Base-by-base conservation (phyloP, 805 yeast genomes). In the Starmerella lactis-condensi region DNA sequence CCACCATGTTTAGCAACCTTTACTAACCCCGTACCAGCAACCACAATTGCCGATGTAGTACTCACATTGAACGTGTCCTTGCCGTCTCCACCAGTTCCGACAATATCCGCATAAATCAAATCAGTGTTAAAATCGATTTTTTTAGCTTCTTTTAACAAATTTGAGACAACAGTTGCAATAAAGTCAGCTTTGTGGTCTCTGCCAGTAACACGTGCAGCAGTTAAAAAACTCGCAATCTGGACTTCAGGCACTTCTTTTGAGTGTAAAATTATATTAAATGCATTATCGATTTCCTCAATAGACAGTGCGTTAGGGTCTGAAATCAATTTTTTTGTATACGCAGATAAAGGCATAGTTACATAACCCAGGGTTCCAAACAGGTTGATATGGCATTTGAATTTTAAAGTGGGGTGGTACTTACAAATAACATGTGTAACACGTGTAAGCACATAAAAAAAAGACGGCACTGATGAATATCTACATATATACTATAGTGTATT, bases 61-160 rank as follows among this genome's bases (percentile, higher is more conserved):
- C 92, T 75, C 2, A 89, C 98, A 45, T 89, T 89, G 58, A 89
- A 89, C 1, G 99, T 89, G 50, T 89, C 75, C 49, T 89, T 93
- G 2, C 94, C 94, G 50, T 89, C 99, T 11, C 99, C 99, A 17
- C 99, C 99, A 0, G 99, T 89, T 2, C 99, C 99, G 5, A 89
- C 99, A 19, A 89, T 78, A 52, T 89, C 99, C 5, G 75, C 62
- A 42, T 65, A 75, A 0, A 75, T 75, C 1, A 51, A 53, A 1
- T 56, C 35, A 20, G 34, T 32, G 10, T 37, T 16, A 5, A 7
- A 24, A 28, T 44, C 48, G 17, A 54, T 33, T 17, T 38, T 36
- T 17, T 34, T 33, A 14, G 58, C 52, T 24, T 64, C 66, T 43
- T 69, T 67, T 37, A 77, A 56, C 17, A 85, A 67, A 2, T 89